Base-by-base conservation (phyloP, 2,329 filamentous ascomycete species). In the Didymella glomerata region DNA sequence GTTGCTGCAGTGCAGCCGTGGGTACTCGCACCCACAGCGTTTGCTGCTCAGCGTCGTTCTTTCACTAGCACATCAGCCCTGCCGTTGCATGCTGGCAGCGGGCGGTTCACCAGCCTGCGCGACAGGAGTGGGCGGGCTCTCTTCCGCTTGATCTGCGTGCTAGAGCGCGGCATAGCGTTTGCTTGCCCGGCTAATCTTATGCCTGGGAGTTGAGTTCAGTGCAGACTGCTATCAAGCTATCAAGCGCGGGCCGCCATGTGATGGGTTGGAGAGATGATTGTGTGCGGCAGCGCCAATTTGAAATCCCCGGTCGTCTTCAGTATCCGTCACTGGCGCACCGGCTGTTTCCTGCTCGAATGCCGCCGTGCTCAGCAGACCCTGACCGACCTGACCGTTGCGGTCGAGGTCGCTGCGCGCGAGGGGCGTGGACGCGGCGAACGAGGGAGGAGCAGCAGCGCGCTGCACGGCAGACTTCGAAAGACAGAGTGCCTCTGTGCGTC, bases 91-190 rank as follows among this genome's bases (percentile, higher is more conserved):
- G 54, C 30, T 57, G 52, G 47, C 44, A 41, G 30, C 57, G 27
- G 48, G 24, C 44, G 44, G 38, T 32, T 30, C 46, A 40, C 49
- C 57, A 60, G 49, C 45, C 28, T 62, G 59, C 56, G 61, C 60
- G 66, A 72, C 68, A 66, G 57, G 57, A 69, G 61, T 68, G 66
- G 68, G 62, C 63, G 68, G 69, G 56, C 63, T 58, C 49, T 63
- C 51, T 64, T 72, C 72, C 70, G 70, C 56, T 61, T 64, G 68
- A 71, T 71, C 68, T 68, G 63, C 65, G 48, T 55, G 61, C 61
- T 66, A 61, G 58, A 48, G 48, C 36, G 60, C 50, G 64, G 66
- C 61, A 67, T 61, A 62, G 65, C 67, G 67, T 68, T 66, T 65
- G 60, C 67, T 66, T 42, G 48, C 27, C 55, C 55, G 70, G 70